phyloP scores from a whole-genome alignment of 768 basidiomycete genomes.

The Candolleomyces eurysporus region DNA sequence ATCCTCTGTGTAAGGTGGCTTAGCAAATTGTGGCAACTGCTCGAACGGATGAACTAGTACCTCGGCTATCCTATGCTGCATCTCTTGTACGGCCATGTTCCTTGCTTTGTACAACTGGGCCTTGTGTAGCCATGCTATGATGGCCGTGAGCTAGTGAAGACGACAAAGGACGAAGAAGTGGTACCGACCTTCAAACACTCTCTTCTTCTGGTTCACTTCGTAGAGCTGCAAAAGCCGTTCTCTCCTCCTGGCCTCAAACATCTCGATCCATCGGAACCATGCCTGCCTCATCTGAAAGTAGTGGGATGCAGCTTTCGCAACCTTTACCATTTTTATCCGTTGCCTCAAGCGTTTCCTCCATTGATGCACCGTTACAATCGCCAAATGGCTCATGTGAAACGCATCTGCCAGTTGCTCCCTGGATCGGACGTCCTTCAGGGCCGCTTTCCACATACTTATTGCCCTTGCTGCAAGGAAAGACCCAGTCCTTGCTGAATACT shows the following conservation, averaged over 20 bases:
- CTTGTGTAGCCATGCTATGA: not conserved
- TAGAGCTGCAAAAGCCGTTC: slow-evolving; percentile 29
- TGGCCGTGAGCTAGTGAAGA: not conserved
- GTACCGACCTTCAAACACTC: slow-evolving; percentile 22
- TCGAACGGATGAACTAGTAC: slow-evolving; percentile 18
- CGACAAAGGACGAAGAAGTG: slow-evolving; percentile 4
- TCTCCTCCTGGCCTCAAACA: slow-evolving; percentile 41
- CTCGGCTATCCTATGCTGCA: slow-evolving; percentile 32
- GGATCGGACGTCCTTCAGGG: not conserved
- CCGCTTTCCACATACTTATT: not conserved
- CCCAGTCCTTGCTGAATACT: slow-evolving; percentile 1
- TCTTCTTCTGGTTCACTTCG: slow-evolving; percentile 41
- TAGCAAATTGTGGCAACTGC: not conserved
- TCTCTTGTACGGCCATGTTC: not conserved
- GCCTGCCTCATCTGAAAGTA: slow-evolving; percentile 47
- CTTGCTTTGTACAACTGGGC: not conserved
- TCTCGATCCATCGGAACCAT: slow-evolving; percentile 49
- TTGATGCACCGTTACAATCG: not conserved
- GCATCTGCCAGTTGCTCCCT: slow-evolving; percentile 2
- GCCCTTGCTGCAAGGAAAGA: not conserved
- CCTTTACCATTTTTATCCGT: slow-evolving; percentile 46
- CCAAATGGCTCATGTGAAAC: slow-evolving; percentile 3
- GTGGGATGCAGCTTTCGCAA: slow-evolving; percentile 53
- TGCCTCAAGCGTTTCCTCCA: slow-evolving; percentile 60
- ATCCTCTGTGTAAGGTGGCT: slow-evolving; percentile 43